Percentiles rank a stretch among this genome's conserved stretches.
These are phyloP conservation scores for Hyphodiscus sp. DNA, from an alignment of 2,329 filamentous ascomycete species.

Conservation along the genomic window DNA sequence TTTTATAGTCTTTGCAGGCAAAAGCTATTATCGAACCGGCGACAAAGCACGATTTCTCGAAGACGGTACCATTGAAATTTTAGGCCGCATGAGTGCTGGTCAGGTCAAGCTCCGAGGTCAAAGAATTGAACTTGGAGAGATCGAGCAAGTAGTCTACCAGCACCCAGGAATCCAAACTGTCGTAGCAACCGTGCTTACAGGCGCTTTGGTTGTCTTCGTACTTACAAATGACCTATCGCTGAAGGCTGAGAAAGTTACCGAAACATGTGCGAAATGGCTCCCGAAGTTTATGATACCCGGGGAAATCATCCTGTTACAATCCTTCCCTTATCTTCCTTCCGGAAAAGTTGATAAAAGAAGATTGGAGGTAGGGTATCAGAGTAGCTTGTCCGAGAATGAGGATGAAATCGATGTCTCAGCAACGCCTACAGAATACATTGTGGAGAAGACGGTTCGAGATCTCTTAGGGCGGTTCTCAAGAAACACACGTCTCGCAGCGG, in stretches of 20 bases:
- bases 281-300: constrained; percentile 78
- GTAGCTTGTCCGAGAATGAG: constrained; percentile 14
- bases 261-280: constrained; percentile 66
- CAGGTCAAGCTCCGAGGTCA: constrained; percentile 87
- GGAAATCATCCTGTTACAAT: constrained; percentile 57
- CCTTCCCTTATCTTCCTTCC: constrained; percentile 70
- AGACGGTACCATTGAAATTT: constrained; percentile 71
- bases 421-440: constrained; percentile 17
- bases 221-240: constrained; percentile 34
- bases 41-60: constrained; percentile 67
- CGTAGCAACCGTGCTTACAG: constrained; percentile 59
- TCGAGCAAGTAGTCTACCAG: constrained; percentile 63
- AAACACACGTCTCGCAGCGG: constrained; percentile 40
- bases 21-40: constrained; percentile 74
- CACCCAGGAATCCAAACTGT: constrained; percentile 57
- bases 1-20: constrained; percentile 60
- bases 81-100: constrained; percentile 71
- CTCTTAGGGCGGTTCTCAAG: constrained; percentile 21
- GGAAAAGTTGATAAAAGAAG: constrained; percentile 73
- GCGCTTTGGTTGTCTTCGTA: constrained; percentile 64
- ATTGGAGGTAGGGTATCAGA: constrained; percentile 51
- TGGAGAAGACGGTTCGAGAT: constrained; percentile 18
- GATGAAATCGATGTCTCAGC: constrained; percentile 20
- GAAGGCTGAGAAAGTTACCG: constrained; percentile 41
- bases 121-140: constrained; percentile 71